Evolutionary conservation across 108 stramenopile genomes (phyloP), one percentile per base, ranked within the genome.

Genomic region (Fragilaria radians): DNA sequence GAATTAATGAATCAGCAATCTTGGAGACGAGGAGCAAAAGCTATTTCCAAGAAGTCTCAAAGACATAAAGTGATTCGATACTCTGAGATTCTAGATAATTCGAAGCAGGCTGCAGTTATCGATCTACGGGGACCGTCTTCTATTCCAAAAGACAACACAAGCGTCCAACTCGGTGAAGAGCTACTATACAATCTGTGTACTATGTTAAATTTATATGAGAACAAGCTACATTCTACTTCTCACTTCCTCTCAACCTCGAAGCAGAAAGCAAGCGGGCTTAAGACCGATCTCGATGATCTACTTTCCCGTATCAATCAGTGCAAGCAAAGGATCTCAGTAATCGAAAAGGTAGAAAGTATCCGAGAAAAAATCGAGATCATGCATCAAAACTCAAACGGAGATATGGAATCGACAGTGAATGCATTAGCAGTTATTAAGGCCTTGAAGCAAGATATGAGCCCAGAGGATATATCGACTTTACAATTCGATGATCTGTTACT

Each of bases 171-270:
- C 19, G 94, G 85, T 25, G 83, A 81, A 51, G 94, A 95, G 63
- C 60, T 95, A 27, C 63, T 95, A 28, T 85, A 87, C 75, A 95
- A 95, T 65, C 52, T 92, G 3, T 80, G 83, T 0, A 62, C 89
- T 19, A 53, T 92, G 30, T 57, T 92, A 24, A 77, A 82, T 48
- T 89, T 77, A 22, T 62, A 83, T 45, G 93, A 94, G 60, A 80
- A 74, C 61, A 81, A 88, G 58, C 52, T 94, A 22, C 80, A 81
- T 45, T 81, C 88, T 7, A 34, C 73, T 3, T 69, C 82, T 0
- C 77, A 84, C 42, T 73, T 89, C 65, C 65, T 71, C 22, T 60
- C 62, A 42, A 70, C 79, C 28, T 62, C 62, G 18, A 32, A 71
- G 46, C 68, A 67, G 46, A 88, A 88, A 54, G 48, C 85, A 17